phyloP scores from a whole-genome alignment of 208 protist genomes.

The Wallacemonas sp. region DNA sequence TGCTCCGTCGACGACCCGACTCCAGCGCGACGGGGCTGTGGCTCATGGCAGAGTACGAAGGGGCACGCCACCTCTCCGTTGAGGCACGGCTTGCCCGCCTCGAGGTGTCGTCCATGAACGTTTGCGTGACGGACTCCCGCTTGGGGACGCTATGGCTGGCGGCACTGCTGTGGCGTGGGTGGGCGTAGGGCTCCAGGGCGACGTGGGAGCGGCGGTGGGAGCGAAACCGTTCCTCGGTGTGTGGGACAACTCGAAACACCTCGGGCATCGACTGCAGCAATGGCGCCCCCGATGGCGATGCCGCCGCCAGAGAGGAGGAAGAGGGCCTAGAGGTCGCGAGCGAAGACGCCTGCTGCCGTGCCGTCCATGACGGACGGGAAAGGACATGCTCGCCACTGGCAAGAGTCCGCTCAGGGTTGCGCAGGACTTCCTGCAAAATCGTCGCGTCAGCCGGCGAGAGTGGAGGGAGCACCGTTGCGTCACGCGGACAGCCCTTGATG shows the following conservation, averaged over 20 bases:
- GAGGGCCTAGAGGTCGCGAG: background rate
- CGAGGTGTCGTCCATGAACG: background rate
- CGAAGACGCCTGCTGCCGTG: background rate
- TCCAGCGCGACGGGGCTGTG: no score
- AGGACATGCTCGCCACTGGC: background rate
- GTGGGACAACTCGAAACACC: slow-evolving; percentile 9
- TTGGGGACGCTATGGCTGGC: slow-evolving; percentile 1
- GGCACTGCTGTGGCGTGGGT: background rate
- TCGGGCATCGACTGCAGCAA: background rate
- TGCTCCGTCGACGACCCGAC: no score
- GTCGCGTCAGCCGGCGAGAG: slow-evolving; percentile 35
- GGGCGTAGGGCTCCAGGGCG: slow-evolving; percentile 11
- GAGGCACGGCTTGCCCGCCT: no score
- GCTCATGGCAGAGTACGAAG: no score
- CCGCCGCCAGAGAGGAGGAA: background rate
- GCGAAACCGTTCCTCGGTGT: slow-evolving; percentile 3
- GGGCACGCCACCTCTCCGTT: no score
- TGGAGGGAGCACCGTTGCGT: slow-evolving; percentile 16
- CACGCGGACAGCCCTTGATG: background rate
- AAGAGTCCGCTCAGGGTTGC: slow-evolving; percentile 11
- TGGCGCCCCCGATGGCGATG: no score
- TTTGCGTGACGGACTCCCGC: background rate
- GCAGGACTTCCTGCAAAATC: slow-evolving; percentile 30
- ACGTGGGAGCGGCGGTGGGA: slow-evolving; percentile 11
- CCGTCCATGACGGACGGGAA: background rate